Evolutionary conservation across 2,329 filamentous ascomycete genomes (phyloP).

Genomic region (Ophiostoma australiae): DNA sequence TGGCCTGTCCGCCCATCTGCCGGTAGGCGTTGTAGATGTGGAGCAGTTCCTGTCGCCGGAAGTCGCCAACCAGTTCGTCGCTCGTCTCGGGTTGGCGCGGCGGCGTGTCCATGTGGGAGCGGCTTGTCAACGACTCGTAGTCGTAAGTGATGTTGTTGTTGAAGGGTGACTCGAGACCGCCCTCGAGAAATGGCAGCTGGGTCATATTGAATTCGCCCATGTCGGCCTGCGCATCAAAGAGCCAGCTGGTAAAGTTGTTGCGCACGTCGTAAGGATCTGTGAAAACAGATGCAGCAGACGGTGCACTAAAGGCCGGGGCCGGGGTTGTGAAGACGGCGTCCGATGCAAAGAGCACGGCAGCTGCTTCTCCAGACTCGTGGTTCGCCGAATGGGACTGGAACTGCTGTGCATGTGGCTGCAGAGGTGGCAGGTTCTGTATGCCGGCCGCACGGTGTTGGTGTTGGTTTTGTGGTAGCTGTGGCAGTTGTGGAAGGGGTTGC

Average conservation of each 20-base stretch:
- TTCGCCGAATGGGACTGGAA: not conserved
- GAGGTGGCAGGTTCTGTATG: not conserved
- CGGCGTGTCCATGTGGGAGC: conserved; percentile 44
- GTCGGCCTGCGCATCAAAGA: conserved; percentile 45
- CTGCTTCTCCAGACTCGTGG: not conserved
- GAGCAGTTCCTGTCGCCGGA: conserved; percentile 42
- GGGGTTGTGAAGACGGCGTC: conserved; percentile 30
- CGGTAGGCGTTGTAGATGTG: conserved; percentile 35
- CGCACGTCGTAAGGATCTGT: conserved; percentile 37
- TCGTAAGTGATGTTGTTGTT: conserved; percentile 50
- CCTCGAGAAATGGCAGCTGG: conserved; percentile 45
- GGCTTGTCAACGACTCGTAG: conserved; percentile 46
- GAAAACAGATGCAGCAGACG: conserved; percentile 33
- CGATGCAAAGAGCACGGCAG: not conserved
- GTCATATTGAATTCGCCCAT: conserved; percentile 42
- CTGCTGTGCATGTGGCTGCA: conserved; percentile 3
- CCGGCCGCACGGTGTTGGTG: not conserved
- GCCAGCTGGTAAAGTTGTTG: conserved; percentile 48
- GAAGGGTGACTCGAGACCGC: conserved; percentile 47
- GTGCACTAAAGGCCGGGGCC: conserved; percentile 28
- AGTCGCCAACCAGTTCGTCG: conserved; percentile 44
- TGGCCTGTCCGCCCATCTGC: conserved; percentile 41
- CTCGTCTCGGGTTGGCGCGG: conserved; percentile 37
- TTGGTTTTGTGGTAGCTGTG: not conserved
- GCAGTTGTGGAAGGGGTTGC: not conserved